phyloP scores from a whole-genome alignment of 768 basidiomycete species.

The Lyophyllum atratum region DNA sequence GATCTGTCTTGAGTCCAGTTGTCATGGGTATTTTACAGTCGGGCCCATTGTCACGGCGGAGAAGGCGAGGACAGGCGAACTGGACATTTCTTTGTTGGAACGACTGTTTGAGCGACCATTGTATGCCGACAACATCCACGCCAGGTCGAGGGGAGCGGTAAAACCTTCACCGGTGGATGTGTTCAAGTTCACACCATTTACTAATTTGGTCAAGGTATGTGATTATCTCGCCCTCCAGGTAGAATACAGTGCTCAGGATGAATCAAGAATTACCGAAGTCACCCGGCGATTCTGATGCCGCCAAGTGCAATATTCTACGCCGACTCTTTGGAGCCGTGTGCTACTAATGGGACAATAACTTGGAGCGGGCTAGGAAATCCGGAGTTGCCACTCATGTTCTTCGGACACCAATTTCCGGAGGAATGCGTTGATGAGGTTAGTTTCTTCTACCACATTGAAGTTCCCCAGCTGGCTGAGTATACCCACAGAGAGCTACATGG shows the following conservation, averaged over 20 bases:
- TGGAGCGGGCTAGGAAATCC: constrained; percentile 44
- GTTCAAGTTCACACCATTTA: constrained; percentile 33
- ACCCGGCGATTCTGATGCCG: constrained; percentile 55
- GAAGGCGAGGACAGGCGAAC: constrained; percentile 42
- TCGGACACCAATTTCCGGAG: constrained; percentile 41
- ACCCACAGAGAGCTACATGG: constrained; percentile 45
- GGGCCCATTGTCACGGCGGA: constrained; percentile 50
- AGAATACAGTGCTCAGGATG: not conserved
- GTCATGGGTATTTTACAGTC: constrained; percentile 28
- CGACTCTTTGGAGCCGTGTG: constrained; percentile 47
- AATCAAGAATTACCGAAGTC: constrained; percentile 48
- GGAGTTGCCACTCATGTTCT: constrained; percentile 44
- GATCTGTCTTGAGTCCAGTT: not conserved
- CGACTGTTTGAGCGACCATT: constrained; percentile 45
- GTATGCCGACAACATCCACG: constrained; percentile 31
- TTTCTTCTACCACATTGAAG: not conserved
- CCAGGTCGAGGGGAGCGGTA: constrained; percentile 12
- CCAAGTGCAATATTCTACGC: constrained; percentile 56
- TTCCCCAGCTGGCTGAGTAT: not conserved
- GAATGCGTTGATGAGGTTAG: constrained; percentile 48
- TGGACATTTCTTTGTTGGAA: constrained; percentile 51
- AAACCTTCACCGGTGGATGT: not conserved
- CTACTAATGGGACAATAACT: constrained; percentile 39
- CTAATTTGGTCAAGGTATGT: constrained; percentile 45
- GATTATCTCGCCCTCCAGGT: not conserved